phyloP scores from a whole-genome alignment of 257 asterid genomes.

The Echites panduratus region DNA sequence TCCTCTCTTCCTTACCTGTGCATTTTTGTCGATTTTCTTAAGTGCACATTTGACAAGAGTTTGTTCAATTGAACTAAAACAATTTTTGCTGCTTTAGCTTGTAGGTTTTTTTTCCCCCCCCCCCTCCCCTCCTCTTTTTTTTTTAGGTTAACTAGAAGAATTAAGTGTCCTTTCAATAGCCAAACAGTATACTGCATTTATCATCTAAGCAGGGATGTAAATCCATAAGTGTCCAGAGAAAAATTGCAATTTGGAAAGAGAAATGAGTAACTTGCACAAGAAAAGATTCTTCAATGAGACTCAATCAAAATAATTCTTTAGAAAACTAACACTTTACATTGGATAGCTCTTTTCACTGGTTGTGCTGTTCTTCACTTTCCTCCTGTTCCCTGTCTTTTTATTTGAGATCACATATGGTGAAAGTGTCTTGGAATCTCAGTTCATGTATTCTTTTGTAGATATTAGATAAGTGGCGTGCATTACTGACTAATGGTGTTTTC shows the following conservation, averaged over 20 bases:
- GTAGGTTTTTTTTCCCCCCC: too few relatives aligned
- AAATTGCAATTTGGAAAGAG: neutral
- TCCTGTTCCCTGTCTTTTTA: neutral
- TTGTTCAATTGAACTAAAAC: too few relatives aligned
- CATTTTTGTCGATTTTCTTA: neutral
- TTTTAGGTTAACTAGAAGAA: neutral
- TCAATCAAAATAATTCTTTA: neutral
- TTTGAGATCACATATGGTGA: neutral
- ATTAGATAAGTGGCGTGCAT: neutral
- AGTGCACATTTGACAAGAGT: neutral
- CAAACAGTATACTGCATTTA: neutral
- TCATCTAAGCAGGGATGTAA: neutral
- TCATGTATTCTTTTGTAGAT: neutral
- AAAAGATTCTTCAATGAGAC: neutral
- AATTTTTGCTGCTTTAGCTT: too few relatives aligned
- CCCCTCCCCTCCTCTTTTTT: too few relatives aligned
- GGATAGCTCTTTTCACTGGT: neutral
- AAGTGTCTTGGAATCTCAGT: neutral
- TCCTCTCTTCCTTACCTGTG: conserved; percentile 5
- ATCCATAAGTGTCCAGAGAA: neutral
- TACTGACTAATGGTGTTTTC: neutral
- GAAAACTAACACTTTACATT: neutral
- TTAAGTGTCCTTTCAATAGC: neutral
- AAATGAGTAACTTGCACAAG: neutral
- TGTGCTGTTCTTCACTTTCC: neutral